Conservation (phyloP, 2,329 filamentous ascomycete species). For the Diaporthe sp. region DNA sequence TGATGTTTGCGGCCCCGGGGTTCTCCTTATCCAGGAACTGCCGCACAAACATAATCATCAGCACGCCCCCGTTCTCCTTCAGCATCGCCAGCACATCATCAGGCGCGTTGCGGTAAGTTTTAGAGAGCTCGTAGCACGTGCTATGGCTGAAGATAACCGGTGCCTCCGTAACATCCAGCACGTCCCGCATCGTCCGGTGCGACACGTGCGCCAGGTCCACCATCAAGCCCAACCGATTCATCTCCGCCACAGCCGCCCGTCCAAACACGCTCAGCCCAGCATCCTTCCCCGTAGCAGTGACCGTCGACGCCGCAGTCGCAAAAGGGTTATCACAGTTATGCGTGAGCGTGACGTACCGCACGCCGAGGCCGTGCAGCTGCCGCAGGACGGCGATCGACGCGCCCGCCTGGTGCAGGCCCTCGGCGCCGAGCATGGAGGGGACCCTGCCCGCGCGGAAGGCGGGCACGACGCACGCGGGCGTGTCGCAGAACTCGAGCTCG, state of each 20-base stretch:
- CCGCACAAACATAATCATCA: slow-evolving; percentile 44
- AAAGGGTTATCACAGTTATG: slow-evolving; percentile 37
- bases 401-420: slow-evolving; percentile 31
- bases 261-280: slow-evolving; percentile 44
- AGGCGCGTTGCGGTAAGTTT: slow-evolving; percentile 50
- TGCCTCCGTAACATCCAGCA: slow-evolving; percentile 40
- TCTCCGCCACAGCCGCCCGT: slow-evolving; percentile 46
- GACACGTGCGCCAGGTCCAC: slow-evolving; percentile 44
- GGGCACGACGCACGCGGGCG: neutral
- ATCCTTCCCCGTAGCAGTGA: slow-evolving; percentile 28
- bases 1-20: slow-evolving; percentile 67
- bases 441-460: slow-evolving; percentile 19
- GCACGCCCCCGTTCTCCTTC: slow-evolving; percentile 35
- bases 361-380: slow-evolving; percentile 43
- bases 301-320: slow-evolving; percentile 25
- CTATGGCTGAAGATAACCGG: slow-evolving; percentile 44
- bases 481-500: slow-evolving; percentile 16
- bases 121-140: slow-evolving; percentile 30
- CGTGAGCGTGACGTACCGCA: slow-evolving; percentile 46
- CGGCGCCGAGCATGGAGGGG: slow-evolving; percentile 31
- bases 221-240: slow-evolving; percentile 50
- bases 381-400: slow-evolving; percentile 32
- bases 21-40: slow-evolving; percentile 54
- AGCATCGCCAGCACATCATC: slow-evolving; percentile 45
- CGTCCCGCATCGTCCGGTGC: slow-evolving; percentile 42